These are phyloP conservation scores for Xylogone sp. DNA, from an alignment of 2,329 filamentous ascomycete species.

Conservation along the genomic window DNA sequence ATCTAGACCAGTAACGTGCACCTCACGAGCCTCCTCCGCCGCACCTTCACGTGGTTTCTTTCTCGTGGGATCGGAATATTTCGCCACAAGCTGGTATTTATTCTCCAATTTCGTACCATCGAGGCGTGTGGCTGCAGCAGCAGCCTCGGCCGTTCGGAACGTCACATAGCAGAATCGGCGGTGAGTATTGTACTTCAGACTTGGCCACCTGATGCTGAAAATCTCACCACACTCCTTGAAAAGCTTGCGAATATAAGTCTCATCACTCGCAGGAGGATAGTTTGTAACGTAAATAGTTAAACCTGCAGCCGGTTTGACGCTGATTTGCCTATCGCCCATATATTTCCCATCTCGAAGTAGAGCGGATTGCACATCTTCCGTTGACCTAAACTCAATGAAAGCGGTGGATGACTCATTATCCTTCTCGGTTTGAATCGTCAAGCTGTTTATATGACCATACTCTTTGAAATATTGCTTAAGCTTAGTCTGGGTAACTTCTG, in stretches of 20 bases:
- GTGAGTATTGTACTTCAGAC: conserved; percentile 81
- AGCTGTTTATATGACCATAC: conserved; percentile 77
- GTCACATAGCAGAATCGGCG: conserved; percentile 95
- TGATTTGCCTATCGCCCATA: conserved; percentile 69
- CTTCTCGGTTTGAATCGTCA: conserved; percentile 63
- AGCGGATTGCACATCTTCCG: conserved; percentile 78
- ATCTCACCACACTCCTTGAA: conserved; percentile 78
- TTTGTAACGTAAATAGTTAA: conserved; percentile 89
- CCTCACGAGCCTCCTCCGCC: conserved; percentile 80
- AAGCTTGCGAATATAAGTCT: conserved; percentile 62
- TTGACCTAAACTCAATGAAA: conserved; percentile 78
- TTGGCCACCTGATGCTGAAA: conserved; percentile 83
- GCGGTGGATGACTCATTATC: conserved; percentile 62
- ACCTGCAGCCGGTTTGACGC: conserved; percentile 69
- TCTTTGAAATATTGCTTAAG: conserved; percentile 88
- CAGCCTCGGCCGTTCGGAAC: conserved; percentile 68
- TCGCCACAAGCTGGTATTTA: conserved; percentile 66
- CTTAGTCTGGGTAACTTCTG: conserved; percentile 64
- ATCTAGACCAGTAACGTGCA: conserved; percentile 72
- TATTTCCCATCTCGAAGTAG: conserved; percentile 77
- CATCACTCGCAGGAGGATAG: conserved; percentile 75
- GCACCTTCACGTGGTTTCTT: conserved; percentile 79
- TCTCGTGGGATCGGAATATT: conserved; percentile 77
- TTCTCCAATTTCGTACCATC: conserved; percentile 68
- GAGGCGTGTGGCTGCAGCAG: conserved; percentile 67